Conservation (phyloP, 768 basidiomycete genomes). For the Arthromyces matolae region DNA sequence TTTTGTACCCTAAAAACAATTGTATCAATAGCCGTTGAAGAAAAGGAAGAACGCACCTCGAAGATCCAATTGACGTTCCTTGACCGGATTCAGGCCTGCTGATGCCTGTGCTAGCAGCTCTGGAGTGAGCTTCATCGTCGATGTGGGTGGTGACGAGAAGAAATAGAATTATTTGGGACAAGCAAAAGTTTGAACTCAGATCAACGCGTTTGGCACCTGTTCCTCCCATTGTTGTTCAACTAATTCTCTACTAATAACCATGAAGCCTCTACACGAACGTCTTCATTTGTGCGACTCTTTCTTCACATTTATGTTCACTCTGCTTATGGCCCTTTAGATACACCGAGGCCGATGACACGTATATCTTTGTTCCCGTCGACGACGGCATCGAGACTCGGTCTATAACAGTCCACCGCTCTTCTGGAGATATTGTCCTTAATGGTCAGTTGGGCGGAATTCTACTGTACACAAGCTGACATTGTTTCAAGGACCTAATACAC, state of each 20-base stretch:
- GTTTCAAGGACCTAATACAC: constrained; percentile 47
- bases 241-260: constrained; percentile 30
- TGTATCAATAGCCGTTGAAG: constrained; percentile 19
- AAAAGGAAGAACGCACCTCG: constrained; percentile 51
- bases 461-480: constrained; percentile 6
- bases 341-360: constrained; percentile 66
- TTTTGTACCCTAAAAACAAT: constrained; percentile 72
- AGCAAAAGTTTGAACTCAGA: constrained; percentile 39
- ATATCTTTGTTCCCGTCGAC: constrained; percentile 68
- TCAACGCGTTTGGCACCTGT: constrained; percentile 25
- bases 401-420: constrained; percentile 66
- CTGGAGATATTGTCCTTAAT: constrained; percentile 74
- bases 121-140: constrained; percentile 87
- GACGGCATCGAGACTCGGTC: constrained; percentile 58
- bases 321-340: constrained; percentile 44
- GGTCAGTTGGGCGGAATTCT: constrained; percentile 35
- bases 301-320: background rate
- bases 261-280: constrained; percentile 70
- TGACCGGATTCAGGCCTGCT: constrained; percentile 76
- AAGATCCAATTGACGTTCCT: constrained; percentile 89
- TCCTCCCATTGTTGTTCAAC: constrained; percentile 9
- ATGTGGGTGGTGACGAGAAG: constrained; percentile 25
- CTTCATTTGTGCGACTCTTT: constrained; percentile 56
- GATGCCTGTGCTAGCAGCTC: constrained; percentile 83
- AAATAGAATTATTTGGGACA: too few relatives aligned